phyloP scores from a whole-genome alignment of 2,329 filamentous ascomycete genomes.

The Nakataea oryzae region DNA sequence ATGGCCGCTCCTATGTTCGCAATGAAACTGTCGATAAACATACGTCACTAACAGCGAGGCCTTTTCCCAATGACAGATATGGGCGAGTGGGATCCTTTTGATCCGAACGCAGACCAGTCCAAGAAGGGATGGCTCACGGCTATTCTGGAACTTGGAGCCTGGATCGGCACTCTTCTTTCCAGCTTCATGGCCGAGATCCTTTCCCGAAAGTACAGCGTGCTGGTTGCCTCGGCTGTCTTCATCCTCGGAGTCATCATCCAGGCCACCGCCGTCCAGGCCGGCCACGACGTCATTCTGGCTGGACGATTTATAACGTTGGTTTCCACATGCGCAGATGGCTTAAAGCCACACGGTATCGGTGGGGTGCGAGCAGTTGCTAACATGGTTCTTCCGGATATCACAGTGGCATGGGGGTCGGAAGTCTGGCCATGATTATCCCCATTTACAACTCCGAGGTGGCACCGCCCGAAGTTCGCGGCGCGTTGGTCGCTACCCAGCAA shows the following conservation, averaged over 20 bases:
- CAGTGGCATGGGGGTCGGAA: constrained; percentile 57
- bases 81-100: constrained; percentile 39
- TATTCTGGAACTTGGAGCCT: constrained; percentile 67
- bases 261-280: constrained; percentile 41
- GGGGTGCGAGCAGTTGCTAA: background rate
- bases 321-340: background rate
- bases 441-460: constrained; percentile 37
- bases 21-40: background rate
- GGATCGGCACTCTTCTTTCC: constrained; percentile 61
- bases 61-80: constrained; percentile 34
- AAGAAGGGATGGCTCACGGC: constrained; percentile 52
- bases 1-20: background rate
- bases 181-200: constrained; percentile 61
- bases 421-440: constrained; percentile 51
- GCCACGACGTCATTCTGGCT: constrained; percentile 51
- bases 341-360: no score
- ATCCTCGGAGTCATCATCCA: constrained; percentile 62
- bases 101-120: constrained; percentile 32
- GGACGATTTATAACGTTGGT: constrained; percentile 59
- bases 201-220: constrained; percentile 58
- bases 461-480: constrained; percentile 35
- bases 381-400: background rate
- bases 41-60: background rate
- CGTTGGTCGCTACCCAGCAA: constrained; percentile 36
- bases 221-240: constrained; percentile 57